phyloP scores from a whole-genome alignment of 495 filamentous ascomycete genomes.

The Pyronema omphalodes region DNA sequence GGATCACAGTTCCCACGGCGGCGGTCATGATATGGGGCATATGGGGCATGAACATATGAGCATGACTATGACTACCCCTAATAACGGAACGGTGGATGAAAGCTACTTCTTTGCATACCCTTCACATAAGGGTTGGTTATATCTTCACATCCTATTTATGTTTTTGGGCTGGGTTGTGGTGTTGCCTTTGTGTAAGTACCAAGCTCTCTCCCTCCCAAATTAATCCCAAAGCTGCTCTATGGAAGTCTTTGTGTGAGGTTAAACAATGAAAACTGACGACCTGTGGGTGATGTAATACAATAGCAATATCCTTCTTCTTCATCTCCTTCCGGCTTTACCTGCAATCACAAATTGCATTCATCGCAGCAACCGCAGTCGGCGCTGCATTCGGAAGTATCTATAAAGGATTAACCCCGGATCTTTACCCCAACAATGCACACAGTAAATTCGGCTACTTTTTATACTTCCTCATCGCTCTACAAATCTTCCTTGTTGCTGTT shows the following conservation, averaged over 20 bases:
- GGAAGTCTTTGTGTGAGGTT: too few species aligned
- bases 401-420: conserved; percentile 63
- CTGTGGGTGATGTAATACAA: too few species aligned
- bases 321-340: conserved; percentile 59
- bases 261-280: too few species aligned
- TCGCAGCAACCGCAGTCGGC: conserved; percentile 50
- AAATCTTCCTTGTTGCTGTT: too few species aligned
- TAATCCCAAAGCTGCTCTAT: neutral
- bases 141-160: conserved; percentile 68
- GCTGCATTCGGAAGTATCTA: conserved; percentile 58
- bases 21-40: neutral
- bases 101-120: conserved; percentile 59
- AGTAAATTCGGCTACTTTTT: conserved; percentile 46
- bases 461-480: too few species aligned
- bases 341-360: conserved; percentile 56
- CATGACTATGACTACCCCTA: neutral
- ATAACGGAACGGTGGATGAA: neutral
- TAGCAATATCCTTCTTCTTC: conserved; percentile 72
- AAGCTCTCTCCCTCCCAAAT: neutral
- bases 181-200: conserved; percentile 54
- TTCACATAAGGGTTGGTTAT: conserved; percentile 47
- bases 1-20: neutral
- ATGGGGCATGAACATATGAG: too few species aligned
- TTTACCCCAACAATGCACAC: conserved; percentile 79
- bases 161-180: conserved; percentile 63